phyloP scores from a whole-genome alignment of 257 asterid genomes.

The Solanum sparsipilum region DNA sequence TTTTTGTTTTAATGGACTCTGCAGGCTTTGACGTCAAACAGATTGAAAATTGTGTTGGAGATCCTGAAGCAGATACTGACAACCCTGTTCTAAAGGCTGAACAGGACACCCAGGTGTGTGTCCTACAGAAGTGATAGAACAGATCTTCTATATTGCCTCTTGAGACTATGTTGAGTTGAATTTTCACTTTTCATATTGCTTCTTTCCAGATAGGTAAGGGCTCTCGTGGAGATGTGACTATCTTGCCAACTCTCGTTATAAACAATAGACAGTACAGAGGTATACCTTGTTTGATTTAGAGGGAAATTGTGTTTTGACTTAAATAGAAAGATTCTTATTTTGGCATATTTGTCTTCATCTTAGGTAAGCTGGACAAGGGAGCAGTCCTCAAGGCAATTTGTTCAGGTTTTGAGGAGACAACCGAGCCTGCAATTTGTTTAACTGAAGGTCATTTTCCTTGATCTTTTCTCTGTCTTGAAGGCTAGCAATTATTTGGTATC shows the following conservation, averaged over 20 bases:
- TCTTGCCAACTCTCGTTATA: conserved; percentile 52
- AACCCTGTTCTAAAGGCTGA: conserved; percentile 59
- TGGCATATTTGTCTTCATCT: not conserved
- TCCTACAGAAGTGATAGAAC: not conserved
- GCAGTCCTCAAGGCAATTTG: conserved; percentile 62
- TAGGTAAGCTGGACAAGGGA: conserved; percentile 54
- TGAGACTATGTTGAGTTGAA: not conserved
- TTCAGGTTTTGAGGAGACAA: conserved; percentile 55
- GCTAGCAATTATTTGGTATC: not conserved
- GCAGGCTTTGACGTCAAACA: conserved; percentile 58
- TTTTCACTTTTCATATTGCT: not conserved
- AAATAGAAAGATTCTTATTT: not conserved
- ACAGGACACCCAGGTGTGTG: conserved; percentile 40
- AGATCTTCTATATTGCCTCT: not conserved
- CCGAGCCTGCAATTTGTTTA: conserved; percentile 59
- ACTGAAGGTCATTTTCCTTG: conserved; percentile 22
- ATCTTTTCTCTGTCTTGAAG: not conserved
- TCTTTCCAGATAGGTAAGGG: conserved; percentile 46
- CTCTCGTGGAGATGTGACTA: conserved; percentile 57
- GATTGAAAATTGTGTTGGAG: conserved; percentile 78
- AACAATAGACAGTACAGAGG: conserved; percentile 60
- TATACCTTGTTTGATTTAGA: not conserved
- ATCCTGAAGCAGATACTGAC: conserved; percentile 58
- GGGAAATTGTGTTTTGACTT: not conserved
- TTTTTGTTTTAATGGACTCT: not conserved